These are phyloP conservation scores for Mycena rosella DNA, from an alignment of 768 basidiomycete genomes.

Conservation along the genomic window DNA sequence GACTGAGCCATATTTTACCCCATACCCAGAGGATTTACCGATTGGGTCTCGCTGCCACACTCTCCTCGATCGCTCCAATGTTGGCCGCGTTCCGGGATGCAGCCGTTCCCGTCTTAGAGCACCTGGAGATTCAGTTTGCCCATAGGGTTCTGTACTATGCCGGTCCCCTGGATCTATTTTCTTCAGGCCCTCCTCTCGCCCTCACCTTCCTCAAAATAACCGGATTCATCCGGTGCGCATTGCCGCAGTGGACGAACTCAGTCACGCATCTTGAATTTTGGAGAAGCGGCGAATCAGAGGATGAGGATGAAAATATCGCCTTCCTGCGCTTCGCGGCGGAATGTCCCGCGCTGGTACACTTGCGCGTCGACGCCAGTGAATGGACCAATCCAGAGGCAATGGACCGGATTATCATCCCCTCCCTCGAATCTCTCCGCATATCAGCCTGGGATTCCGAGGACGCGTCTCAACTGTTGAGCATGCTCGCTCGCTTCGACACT, in stretches of 20 bases:
- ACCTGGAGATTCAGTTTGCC: neutral
- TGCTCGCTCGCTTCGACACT: neutral
- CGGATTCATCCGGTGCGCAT: neutral
- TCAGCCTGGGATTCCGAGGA: neutral
- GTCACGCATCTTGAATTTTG: neutral
- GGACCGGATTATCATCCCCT: neutral
- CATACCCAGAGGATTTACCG: neutral
- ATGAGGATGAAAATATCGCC: too few species aligned
- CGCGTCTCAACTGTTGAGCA: neutral
- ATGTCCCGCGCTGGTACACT: neutral
- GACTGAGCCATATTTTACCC: neutral
- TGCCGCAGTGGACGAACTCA: neutral
- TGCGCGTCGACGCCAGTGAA: neutral
- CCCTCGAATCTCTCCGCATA: neutral
- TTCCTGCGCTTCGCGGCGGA: neutral
- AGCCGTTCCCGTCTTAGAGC: neutral
- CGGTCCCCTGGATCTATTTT: neutral
- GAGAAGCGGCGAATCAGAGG: too few species aligned
- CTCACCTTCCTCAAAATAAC: neutral
- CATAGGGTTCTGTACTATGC: too few species aligned
- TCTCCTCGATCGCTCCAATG: neutral
- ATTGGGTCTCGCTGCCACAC: neutral
- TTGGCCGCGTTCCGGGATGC: neutral
- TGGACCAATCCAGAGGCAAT: neutral
- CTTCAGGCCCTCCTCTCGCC: neutral